These are phyloP conservation scores for Fraxinus americana DNA, from an alignment of 257 asterid genomes.

Conservation along the genomic window DNA sequence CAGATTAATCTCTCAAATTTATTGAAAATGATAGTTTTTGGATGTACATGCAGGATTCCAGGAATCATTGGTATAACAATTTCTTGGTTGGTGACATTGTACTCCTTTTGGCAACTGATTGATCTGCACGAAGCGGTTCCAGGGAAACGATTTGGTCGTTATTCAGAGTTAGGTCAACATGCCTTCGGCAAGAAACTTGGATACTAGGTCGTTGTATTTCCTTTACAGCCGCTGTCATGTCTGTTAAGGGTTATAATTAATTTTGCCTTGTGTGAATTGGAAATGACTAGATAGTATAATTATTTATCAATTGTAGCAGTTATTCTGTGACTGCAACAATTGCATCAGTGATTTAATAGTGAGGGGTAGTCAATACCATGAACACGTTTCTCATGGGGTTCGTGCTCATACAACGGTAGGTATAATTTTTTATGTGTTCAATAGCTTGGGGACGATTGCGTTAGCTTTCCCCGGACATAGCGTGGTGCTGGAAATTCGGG, in stretches of 20 bases:
- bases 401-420: slow-evolving; percentile 19
- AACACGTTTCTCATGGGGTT: slow-evolving; percentile 21
- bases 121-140: slow-evolving; percentile 38
- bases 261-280: neutral
- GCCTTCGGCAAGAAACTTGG: slow-evolving; percentile 39
- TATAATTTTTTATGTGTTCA: slow-evolving; percentile 37
- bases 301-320: slow-evolving; percentile 15
- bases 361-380: slow-evolving; percentile 3
- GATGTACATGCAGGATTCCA: slow-evolving; percentile 28
- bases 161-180: slow-evolving; percentile 37
- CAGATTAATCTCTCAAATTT: no score
- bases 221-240: slow-evolving; percentile 51
- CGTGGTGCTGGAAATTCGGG: slow-evolving; percentile 50
- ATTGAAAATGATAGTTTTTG: neutral
- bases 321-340: slow-evolving; percentile 46
- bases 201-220: slow-evolving; percentile 41
- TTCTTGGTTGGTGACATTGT: slow-evolving; percentile 42
- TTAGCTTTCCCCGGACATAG: slow-evolving; percentile 51
- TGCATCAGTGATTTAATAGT: slow-evolving; percentile 33
- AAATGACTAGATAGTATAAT: neutral
- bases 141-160: slow-evolving; percentile 44
- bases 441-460: slow-evolving; percentile 38
- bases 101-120: slow-evolving; percentile 42
- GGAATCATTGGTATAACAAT: slow-evolving; percentile 28
- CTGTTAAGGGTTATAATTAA: slow-evolving; percentile 32